A percentile compares a stretch with the other conserved stretches of the same genome.
phyloP scores from a whole-genome alignment of 2,329 filamentous ascomycete species.

The Dactylellina sp. region DNA sequence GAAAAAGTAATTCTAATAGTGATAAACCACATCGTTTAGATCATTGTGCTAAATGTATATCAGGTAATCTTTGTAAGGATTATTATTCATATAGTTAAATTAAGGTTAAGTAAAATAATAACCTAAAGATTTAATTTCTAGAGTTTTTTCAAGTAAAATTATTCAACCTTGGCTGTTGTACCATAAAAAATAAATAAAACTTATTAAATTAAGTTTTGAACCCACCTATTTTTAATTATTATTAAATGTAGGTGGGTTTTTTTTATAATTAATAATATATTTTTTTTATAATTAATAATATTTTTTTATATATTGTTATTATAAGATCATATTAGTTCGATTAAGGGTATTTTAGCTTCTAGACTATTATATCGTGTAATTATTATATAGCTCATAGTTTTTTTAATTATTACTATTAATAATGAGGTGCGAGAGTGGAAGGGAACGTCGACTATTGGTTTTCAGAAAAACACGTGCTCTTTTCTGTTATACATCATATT shows the following conservation, averaged over 20 bases:
- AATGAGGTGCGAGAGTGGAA: too few species aligned
- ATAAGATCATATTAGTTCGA: too few species aligned
- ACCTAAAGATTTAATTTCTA: constrained; percentile 4
- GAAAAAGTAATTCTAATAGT: constrained; percentile 1
- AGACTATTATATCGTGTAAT: too few species aligned
- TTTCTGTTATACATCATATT: too few species aligned
- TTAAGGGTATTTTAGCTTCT: too few species aligned
- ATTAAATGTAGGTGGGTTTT: constrained; percentile 1
- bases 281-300: constrained; percentile 46
- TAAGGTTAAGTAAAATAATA: constrained; percentile 8
- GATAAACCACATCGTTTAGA: background rate
- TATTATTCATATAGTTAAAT: constrained; percentile 8
- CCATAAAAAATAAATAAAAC: constrained; percentile 4
- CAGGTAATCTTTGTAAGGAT: constrained; percentile 4
- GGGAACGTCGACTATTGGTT: too few species aligned
- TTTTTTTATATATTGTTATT: constrained; percentile 33
- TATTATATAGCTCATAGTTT: too few species aligned
- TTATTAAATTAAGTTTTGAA: constrained; percentile 9
- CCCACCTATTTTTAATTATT: background rate
- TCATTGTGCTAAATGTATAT: constrained; percentile 8
- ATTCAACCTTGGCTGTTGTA: constrained; percentile 3
- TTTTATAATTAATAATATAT: constrained; percentile 21
- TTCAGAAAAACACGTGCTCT: too few species aligned
- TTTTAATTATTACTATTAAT: too few species aligned
- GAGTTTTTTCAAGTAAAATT: constrained; percentile 6